Percentiles rank a stretch among this genome's conserved stretches.
phyloP scores from a whole-genome alignment of 2,329 filamentous ascomycete genomes.

The Penicillium crustosum region DNA sequence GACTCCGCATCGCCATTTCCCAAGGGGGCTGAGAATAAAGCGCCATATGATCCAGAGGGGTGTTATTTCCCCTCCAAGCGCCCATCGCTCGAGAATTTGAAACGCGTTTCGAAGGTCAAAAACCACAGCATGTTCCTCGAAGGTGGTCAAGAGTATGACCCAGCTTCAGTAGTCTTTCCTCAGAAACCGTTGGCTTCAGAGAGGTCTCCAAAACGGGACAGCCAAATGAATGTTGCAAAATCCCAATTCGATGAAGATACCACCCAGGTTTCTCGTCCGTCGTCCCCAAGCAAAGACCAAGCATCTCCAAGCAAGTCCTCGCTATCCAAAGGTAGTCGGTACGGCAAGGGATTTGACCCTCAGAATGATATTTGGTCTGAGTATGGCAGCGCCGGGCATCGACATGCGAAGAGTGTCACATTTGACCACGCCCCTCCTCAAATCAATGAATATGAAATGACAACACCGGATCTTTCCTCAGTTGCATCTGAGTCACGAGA shows the following conservation, averaged over 20 bases:
- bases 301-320: slow-evolving; percentile 87
- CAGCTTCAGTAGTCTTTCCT: slow-evolving; percentile 70
- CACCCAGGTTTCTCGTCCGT: slow-evolving; percentile 37
- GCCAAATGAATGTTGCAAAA: slow-evolving; percentile 71
- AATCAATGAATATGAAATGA: slow-evolving; percentile 97
- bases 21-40: slow-evolving; percentile 68
- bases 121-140: slow-evolving; percentile 98
- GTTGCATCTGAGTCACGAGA: slow-evolving; percentile 86
- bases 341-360: slow-evolving; percentile 62
- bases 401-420: slow-evolving; percentile 93
- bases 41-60: slow-evolving; percentile 58
- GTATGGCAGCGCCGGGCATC: slow-evolving; percentile 61
- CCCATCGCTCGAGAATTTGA: slow-evolving; percentile 91
- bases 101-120: slow-evolving; percentile 91
- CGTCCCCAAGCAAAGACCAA: slow-evolving; percentile 66
- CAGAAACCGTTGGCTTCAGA: slow-evolving; percentile 75
- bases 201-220: slow-evolving; percentile 56
- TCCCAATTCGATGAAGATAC: slow-evolving; percentile 25
- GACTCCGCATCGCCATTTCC: slow-evolving; percentile 66
- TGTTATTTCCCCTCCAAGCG: slow-evolving; percentile 74
- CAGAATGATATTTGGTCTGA: slow-evolving; percentile 67
- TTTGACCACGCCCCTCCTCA: slow-evolving; percentile 93
- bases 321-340: slow-evolving; percentile 64
- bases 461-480: slow-evolving; percentile 92
- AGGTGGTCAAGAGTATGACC: slow-evolving; percentile 90